Evolutionary conservation across 2,329 filamentous ascomycete species (phyloP).

Genomic region (Mycocentrospora acerina): DNA sequence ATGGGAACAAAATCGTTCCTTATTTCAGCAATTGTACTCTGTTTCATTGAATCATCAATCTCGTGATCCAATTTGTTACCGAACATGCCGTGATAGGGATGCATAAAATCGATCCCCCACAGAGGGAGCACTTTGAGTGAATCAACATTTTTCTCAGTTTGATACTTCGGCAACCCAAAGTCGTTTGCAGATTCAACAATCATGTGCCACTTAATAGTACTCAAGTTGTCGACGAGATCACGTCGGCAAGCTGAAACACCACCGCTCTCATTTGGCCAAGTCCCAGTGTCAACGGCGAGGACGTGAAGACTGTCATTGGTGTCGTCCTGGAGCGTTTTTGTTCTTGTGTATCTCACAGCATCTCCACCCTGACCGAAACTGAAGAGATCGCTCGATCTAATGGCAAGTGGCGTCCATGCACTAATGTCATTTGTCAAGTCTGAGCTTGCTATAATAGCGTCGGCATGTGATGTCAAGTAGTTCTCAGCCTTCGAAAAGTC

Average conservation of each 20-base stretch:
- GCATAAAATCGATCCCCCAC: conserved; percentile 47
- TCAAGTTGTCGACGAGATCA: conserved; percentile 47
- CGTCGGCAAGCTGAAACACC: conserved; percentile 46
- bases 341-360: conserved; percentile 53
- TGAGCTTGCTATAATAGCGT: conserved; percentile 54
- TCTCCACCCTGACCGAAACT: conserved; percentile 57
- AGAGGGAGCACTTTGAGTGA: conserved; percentile 46
- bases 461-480: conserved; percentile 46
- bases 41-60: conserved; percentile 39
- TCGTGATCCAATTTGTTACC: conserved; percentile 45
- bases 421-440: conserved; percentile 55
- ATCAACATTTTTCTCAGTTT: conserved; percentile 47
- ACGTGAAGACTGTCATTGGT: conserved; percentile 44
- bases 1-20: conserved; percentile 45
- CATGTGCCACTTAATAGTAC: conserved; percentile 47
- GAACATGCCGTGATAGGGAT: conserved; percentile 46
- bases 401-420: conserved; percentile 55
- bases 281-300: conserved; percentile 45
- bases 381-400: conserved; percentile 54
- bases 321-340: conserved; percentile 49
- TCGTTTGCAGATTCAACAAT: conserved; percentile 47
- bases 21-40: conserved; percentile 40
- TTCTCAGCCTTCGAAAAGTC: conserved; percentile 40
- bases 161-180: conserved; percentile 46
- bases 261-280: conserved; percentile 47